Conservation (phyloP, 768 basidiomycete genomes). For the Pleurotus citrinopileatus region DNA sequence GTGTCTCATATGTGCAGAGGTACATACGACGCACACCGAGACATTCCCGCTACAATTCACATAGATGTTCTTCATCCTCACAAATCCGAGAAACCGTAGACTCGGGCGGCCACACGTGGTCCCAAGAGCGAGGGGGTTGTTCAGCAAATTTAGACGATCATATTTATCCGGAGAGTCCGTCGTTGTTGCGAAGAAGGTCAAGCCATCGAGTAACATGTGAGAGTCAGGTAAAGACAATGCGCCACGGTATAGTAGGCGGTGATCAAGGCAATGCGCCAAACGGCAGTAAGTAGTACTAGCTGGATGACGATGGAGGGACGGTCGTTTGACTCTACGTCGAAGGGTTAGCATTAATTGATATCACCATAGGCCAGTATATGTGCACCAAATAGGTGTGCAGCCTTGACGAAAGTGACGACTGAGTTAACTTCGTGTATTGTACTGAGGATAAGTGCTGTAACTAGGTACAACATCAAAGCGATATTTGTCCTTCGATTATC, state of each 20-base stretch:
- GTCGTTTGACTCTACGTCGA: too few species aligned
- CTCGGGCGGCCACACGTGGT: constrained; percentile 76
- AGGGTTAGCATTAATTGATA: too few species aligned
- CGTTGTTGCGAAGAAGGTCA: constrained; percentile 57
- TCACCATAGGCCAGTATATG: too few species aligned
- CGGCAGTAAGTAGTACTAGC: too few species aligned
- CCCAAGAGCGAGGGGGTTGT: constrained; percentile 71
- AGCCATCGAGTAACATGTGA: constrained; percentile 65
- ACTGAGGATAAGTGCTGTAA: too few species aligned
- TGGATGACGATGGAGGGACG: too few species aligned
- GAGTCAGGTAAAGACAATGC: constrained; percentile 74
- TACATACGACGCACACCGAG: constrained; percentile 36
- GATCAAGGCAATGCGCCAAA: too few species aligned
- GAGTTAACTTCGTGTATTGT: too few species aligned
- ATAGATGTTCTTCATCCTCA: constrained; percentile 52
- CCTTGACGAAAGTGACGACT: too few species aligned
- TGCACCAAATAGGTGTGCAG: too few species aligned
- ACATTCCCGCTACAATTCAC: constrained; percentile 57
- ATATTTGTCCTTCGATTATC: too few species aligned
- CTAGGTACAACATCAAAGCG: too few species aligned
- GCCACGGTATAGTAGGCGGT: constrained; percentile 74
- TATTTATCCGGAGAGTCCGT: constrained; percentile 17
- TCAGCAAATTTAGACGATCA: constrained; percentile 40
- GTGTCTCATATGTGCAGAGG: neutral
- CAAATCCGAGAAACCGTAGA: constrained; percentile 54